A percentile compares a stretch with the other conserved stretches of the same genome.
Evolutionary conservation across 1,284 basidiomycete species (phyloP).

Genomic region (Stygiomarasmius scandens): DNA sequence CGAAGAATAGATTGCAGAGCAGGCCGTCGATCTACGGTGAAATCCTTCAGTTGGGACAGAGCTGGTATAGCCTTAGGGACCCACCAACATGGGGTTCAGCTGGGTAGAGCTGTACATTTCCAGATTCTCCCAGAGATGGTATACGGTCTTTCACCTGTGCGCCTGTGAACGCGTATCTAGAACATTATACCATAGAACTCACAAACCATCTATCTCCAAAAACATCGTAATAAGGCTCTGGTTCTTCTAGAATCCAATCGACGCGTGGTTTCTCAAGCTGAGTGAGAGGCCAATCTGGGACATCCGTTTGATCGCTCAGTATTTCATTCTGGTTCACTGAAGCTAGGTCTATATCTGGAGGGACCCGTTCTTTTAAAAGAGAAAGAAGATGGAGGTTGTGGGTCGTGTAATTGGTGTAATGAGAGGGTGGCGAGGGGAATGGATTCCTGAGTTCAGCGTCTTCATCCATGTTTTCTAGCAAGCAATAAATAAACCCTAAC

Average conservation of each 20-base stretch:
- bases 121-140: slow-evolving; percentile 69
- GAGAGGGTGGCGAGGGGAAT: slow-evolving; percentile 80
- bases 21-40: slow-evolving; percentile 64
- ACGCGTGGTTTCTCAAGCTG: slow-evolving; percentile 79
- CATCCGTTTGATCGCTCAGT: slow-evolving; percentile 65
- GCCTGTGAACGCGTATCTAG: background rate
- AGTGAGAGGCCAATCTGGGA: slow-evolving; percentile 71
- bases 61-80: slow-evolving; percentile 21
- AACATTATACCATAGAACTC: slow-evolving; percentile 25
- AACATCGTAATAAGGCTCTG: slow-evolving; percentile 68
- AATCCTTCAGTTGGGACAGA: slow-evolving; percentile 8
- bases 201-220: slow-evolving; percentile 86
- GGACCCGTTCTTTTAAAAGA: slow-evolving; percentile 56
- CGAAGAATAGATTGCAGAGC: slow-evolving; percentile 66
- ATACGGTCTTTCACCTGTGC: slow-evolving; percentile 73
- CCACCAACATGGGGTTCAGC: slow-evolving; percentile 65
- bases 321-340: slow-evolving; percentile 57
- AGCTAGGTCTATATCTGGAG: slow-evolving; percentile 33
- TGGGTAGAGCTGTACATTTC: slow-evolving; percentile 75
- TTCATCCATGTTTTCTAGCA: slow-evolving; percentile 51
- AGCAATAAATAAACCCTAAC: too few relatives aligned
- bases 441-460: slow-evolving; percentile 78
- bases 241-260: slow-evolving; percentile 80
- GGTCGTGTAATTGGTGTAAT: slow-evolving; percentile 70
- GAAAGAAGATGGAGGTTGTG: slow-evolving; percentile 68